phyloP scores from a whole-genome alignment of 2,329 filamentous ascomycete species.

The Fusarium marasasianum region DNA sequence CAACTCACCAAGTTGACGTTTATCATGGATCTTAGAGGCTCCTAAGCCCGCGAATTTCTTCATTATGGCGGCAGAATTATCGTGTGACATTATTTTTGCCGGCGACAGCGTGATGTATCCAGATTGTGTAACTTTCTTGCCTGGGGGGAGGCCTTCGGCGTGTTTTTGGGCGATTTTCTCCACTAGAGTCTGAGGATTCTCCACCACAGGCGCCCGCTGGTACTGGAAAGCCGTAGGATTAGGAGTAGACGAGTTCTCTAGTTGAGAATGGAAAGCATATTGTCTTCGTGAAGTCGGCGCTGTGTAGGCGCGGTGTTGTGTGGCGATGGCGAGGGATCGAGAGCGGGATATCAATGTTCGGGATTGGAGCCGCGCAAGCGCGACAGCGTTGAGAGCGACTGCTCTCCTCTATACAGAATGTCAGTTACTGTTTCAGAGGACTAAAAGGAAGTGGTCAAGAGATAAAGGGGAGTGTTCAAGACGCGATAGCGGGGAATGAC shows the following conservation, averaged over 20 bases:
- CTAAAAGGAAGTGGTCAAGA: no score
- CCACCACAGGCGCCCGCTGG: slow-evolving; percentile 47
- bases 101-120: slow-evolving; percentile 68
- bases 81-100: background rate
- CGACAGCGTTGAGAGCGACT: slow-evolving; percentile 22
- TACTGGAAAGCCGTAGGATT: slow-evolving; percentile 64
- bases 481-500: background rate
- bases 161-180: slow-evolving; percentile 93
- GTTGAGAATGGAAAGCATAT: slow-evolving; percentile 67
- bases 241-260: slow-evolving; percentile 60
- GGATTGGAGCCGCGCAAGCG: slow-evolving; percentile 6
- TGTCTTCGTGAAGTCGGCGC: slow-evolving; percentile 9
- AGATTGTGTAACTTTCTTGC: slow-evolving; percentile 79
- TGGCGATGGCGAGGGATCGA: slow-evolving; percentile 17
- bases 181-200: slow-evolving; percentile 77
- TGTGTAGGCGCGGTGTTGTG: slow-evolving; percentile 22
- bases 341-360: slow-evolving; percentile 10
- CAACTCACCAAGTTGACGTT: slow-evolving; percentile 60
- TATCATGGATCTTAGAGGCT: slow-evolving; percentile 67
- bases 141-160: slow-evolving; percentile 76
- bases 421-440: no score
- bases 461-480: background rate
- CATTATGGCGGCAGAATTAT: background rate
- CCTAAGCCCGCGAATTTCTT: background rate
- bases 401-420: slow-evolving; percentile 19